Evolutionary conservation across 2,329 filamentous ascomycete genomes (phyloP).

Genomic region (Fusarium sp.): DNA sequence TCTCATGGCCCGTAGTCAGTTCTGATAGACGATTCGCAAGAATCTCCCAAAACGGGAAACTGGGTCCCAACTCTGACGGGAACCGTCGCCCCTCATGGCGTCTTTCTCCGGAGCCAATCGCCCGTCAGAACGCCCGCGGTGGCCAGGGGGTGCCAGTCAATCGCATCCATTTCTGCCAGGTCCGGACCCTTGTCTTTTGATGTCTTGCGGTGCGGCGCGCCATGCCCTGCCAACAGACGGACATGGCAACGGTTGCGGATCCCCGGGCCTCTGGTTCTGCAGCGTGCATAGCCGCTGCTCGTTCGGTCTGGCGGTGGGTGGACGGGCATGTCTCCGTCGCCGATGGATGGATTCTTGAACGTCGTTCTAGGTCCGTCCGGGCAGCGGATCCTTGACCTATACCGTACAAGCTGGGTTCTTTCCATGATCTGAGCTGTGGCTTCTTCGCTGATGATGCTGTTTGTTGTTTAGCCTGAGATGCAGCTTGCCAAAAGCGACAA

Average conservation of each 20-base stretch:
- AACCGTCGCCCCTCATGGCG: constrained; percentile 37
- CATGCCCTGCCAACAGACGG: neutral
- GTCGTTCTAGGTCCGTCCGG: neutral
- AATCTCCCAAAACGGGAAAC: constrained; percentile 47
- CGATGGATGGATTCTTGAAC: neutral
- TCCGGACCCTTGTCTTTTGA: constrained; percentile 16
- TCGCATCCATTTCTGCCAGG: constrained; percentile 24
- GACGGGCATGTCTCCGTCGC: neutral
- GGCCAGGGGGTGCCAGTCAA: constrained; percentile 28
- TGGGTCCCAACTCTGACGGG: constrained; percentile 32
- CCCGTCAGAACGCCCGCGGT: constrained; percentile 19
- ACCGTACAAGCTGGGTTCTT: neutral
- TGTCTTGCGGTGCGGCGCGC: neutral
- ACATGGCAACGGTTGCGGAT: neutral
- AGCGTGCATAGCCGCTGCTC: neutral
- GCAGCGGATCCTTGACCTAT: constrained; percentile 2
- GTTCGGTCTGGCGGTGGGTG: neutral
- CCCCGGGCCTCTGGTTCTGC: neutral
- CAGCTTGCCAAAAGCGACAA: neutral
- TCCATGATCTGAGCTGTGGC: neutral
- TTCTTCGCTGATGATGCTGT: neutral
- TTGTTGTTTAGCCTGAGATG: constrained; percentile 4
- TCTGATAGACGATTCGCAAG: constrained; percentile 45
- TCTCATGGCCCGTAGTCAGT: constrained; percentile 14
- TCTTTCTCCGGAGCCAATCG: constrained; percentile 40